phyloP scores from a whole-genome alignment of 768 basidiomycete genomes.

The Hygrophorus russula region DNA sequence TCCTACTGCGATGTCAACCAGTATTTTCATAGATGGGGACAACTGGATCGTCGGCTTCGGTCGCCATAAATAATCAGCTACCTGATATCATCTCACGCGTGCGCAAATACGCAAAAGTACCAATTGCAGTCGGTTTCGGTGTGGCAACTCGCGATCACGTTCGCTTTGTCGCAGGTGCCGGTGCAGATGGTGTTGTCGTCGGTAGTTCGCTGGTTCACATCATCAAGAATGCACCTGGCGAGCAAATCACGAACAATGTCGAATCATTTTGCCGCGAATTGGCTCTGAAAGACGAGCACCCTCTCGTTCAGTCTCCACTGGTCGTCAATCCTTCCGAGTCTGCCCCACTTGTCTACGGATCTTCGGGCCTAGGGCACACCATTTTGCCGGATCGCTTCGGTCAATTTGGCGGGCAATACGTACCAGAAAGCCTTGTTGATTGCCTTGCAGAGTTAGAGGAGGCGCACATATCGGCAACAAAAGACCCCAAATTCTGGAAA shows the following conservation, averaged over 20 bases:
- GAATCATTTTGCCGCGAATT: conserved; percentile 70
- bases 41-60: conserved; percentile 78
- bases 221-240: conserved; percentile 54
- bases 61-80: conserved; percentile 61
- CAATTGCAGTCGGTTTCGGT: conserved; percentile 94
- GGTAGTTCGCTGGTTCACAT: conserved; percentile 78
- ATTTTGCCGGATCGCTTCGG: conserved; percentile 81
- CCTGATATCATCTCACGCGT: conserved; percentile 81
- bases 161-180: conserved; percentile 70
- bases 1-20: conserved; percentile 5
- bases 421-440: conserved; percentile 93
- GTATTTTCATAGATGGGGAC: conserved; percentile 74
- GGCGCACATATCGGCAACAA: conserved; percentile 78
- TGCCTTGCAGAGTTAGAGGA: conserved; percentile 84
- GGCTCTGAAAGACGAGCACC: conserved; percentile 30
- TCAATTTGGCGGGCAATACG: conserved; percentile 94
- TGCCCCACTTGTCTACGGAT: conserved; percentile 17
- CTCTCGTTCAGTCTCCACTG: conserved; percentile 22
- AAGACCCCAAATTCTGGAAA: conserved; percentile 85
- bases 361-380: conserved; percentile 23
- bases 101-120: conserved; percentile 63
- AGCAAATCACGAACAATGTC: conserved; percentile 39
- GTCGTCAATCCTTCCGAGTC: conserved; percentile 16
- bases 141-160: conserved; percentile 88
- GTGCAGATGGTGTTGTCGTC: conserved; percentile 94